Evolutionary conservation across 2,329 filamentous ascomycete genomes (phyloP).

Genomic region (Remersonia thermophila): DNA sequence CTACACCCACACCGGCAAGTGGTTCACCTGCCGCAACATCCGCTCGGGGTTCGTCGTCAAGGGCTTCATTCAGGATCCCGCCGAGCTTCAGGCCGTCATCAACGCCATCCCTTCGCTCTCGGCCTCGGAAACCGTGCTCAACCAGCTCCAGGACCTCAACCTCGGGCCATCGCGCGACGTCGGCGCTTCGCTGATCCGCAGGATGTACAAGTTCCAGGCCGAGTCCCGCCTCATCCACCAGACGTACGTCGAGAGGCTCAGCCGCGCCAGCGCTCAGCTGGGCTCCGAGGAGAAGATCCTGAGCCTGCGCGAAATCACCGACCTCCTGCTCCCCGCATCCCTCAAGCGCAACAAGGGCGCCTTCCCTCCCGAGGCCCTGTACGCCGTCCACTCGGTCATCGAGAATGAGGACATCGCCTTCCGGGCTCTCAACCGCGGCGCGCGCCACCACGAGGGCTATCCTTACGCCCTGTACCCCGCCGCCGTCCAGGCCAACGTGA

Average conservation of each 20-base stretch:
- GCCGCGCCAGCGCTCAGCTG: constrained; percentile 31
- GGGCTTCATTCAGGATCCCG: constrained; percentile 27
- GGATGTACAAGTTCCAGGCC: constrained; percentile 35
- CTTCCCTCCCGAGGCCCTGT: constrained; percentile 40
- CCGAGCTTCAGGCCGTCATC: constrained; percentile 31
- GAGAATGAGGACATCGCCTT: constrained; percentile 49
- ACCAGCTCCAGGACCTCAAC: constrained; percentile 27
- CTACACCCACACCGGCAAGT: constrained; percentile 40
- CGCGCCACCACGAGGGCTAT: constrained; percentile 38
- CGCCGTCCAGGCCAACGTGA: constrained; percentile 39
- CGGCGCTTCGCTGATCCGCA: constrained; percentile 31
- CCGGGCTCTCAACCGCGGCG: constrained; percentile 32
- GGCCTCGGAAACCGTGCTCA: constrained; percentile 21
- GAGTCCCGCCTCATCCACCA: constrained; percentile 35
- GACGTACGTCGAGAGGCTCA: constrained; percentile 34
- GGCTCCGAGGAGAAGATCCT: constrained; percentile 32
- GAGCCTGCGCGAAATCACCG: constrained; percentile 39
- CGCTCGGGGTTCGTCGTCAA: constrained; percentile 38
- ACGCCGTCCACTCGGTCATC: constrained; percentile 59
- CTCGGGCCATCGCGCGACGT: constrained; percentile 30
- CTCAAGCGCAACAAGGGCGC: constrained; percentile 25
- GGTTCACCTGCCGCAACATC: constrained; percentile 32
- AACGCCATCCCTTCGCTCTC: constrained; percentile 24
- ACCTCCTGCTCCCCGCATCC: constrained; percentile 21
- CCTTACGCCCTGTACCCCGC: constrained; percentile 51